Evolutionary conservation across 2,329 filamentous ascomycete species (phyloP).

Genomic region (Pseudophaeomoniella oleicola): DNA sequence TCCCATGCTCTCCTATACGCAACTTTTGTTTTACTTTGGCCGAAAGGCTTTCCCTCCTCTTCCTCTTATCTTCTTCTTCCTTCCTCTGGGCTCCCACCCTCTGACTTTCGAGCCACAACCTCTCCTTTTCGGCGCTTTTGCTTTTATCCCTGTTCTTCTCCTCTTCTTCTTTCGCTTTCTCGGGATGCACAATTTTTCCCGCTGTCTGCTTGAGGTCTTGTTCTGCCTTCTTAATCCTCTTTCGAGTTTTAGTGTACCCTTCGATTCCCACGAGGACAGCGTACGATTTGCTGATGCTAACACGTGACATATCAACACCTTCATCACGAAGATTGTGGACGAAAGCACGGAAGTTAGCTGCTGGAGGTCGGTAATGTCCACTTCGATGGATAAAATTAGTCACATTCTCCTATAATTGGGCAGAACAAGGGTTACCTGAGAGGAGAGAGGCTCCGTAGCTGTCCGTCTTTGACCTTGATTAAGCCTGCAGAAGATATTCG

Average conservation of each 20-base stretch:
- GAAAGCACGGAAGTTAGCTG: slow-evolving; percentile 71
- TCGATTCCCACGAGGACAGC: slow-evolving; percentile 71
- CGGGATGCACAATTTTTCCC: slow-evolving; percentile 47
- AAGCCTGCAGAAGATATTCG: slow-evolving; percentile 71
- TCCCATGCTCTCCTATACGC: neutral
- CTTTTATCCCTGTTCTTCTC: slow-evolving; percentile 42
- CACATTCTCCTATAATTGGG: too few relatives aligned
- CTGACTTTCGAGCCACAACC: slow-evolving; percentile 36
- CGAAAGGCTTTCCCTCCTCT: neutral
- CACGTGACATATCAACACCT: slow-evolving; percentile 64
- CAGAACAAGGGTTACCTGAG: slow-evolving; percentile 19
- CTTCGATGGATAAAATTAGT: too few relatives aligned
- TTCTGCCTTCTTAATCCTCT: slow-evolving; percentile 43
- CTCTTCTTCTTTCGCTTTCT: slow-evolving; percentile 34
- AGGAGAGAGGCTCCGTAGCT: slow-evolving; percentile 57
- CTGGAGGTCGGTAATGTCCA: slow-evolving; percentile 75
- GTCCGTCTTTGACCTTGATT: slow-evolving; percentile 71
- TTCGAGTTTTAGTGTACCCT: slow-evolving; percentile 56
- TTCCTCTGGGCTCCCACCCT: slow-evolving; percentile 9
- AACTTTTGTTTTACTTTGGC: neutral
- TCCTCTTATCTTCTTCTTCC: slow-evolving; percentile 2
- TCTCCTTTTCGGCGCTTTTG: slow-evolving; percentile 45
- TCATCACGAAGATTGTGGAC: slow-evolving; percentile 56
- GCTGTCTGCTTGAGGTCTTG: slow-evolving; percentile 38
- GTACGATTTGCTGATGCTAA: slow-evolving; percentile 70